These are phyloP conservation scores for Yamadazyma oceani DNA, from an alignment of 1,139 yeast genomes.

Conservation along the genomic window DNA sequence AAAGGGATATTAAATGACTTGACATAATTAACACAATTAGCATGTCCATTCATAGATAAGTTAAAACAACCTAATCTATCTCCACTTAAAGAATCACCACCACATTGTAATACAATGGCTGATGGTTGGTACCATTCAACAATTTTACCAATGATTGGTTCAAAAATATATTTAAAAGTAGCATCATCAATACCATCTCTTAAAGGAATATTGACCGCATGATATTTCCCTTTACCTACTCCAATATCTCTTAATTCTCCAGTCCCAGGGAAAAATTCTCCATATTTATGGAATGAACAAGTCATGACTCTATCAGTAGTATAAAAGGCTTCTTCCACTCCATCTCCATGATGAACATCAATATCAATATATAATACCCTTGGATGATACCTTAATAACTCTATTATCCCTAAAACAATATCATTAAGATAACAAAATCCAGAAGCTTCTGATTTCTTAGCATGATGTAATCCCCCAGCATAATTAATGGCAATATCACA, in stretches of 20 bases:
- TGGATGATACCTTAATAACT: conserved; percentile 81
- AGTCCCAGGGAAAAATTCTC: conserved; percentile 96
- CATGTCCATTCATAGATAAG: conserved; percentile 87
- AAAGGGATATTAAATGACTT: conserved; percentile 85
- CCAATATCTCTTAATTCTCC: conserved; percentile 89
- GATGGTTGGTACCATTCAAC: conserved; percentile 94
- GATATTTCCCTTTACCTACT: conserved; percentile 81
- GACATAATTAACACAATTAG: conserved; percentile 87
- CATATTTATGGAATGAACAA: conserved; percentile 91
- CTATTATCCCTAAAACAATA: conserved; percentile 83
- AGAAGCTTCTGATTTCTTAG: conserved; percentile 89
- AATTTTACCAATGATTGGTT: conserved; percentile 78
- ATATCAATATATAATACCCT: conserved; percentile 92
- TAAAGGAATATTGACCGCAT: conserved; percentile 88
- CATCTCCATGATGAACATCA: conserved; percentile 97
- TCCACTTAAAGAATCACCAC: conserved; percentile 93
- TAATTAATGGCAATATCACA: conserved; percentile 96
- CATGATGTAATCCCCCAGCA: conserved; percentile 97
- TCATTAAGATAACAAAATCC: conserved; percentile 97
- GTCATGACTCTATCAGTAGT: conserved; percentile 96
- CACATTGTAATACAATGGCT: conserved; percentile 93
- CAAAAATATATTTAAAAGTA: conserved; percentile 82
- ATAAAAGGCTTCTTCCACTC: conserved; percentile 96
- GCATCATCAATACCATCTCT: conserved; percentile 96
- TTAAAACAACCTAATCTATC: conserved; percentile 94